Percentiles rank a stretch among this genome's conserved stretches.
phyloP scores from a whole-genome alignment of 768 basidiomycete species.

The Collybia sordida region DNA sequence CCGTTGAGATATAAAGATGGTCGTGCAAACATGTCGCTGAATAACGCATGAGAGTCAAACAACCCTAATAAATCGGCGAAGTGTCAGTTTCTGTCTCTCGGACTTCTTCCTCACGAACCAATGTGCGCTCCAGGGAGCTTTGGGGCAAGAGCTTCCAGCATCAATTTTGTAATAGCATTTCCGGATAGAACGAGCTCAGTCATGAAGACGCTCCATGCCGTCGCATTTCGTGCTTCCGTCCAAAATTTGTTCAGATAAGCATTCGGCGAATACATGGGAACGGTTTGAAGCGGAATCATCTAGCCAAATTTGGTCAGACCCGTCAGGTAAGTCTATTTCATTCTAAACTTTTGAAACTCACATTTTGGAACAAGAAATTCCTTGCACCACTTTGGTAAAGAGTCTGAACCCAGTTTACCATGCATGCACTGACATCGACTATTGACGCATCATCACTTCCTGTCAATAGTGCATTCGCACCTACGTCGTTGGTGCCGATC shows the following conservation, averaged over 20 bases:
- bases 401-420: slow-evolving; percentile 57
- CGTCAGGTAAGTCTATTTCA: background rate
- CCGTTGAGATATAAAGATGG: slow-evolving; percentile 61
- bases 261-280: slow-evolving; percentile 43
- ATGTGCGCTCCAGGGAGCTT: slow-evolving; percentile 54
- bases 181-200: slow-evolving; percentile 49
- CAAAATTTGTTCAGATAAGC: slow-evolving; percentile 54
- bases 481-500: slow-evolving; percentile 71
- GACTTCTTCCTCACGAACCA: slow-evolving; percentile 35
- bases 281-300: slow-evolving; percentile 58
- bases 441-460: slow-evolving; percentile 52
- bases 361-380: slow-evolving; percentile 71
- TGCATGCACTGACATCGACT: slow-evolving; percentile 57
- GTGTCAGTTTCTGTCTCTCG: background rate
- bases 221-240: slow-evolving; percentile 49
- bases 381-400: slow-evolving; percentile 59
- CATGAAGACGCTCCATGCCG: slow-evolving; percentile 59
- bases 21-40: slow-evolving; percentile 54
- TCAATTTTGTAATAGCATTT: slow-evolving; percentile 50
- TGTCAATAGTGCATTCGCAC: slow-evolving; percentile 51
- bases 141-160: slow-evolving; percentile 49
- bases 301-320: slow-evolving; percentile 18
- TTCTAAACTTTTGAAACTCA: slow-evolving; percentile 26
- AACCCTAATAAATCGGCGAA: slow-evolving; percentile 33
- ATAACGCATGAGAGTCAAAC: slow-evolving; percentile 62